Base-by-base conservation (phyloP, 768 basidiomycete genomes). In the Phlegmacium glaucopus region DNA sequence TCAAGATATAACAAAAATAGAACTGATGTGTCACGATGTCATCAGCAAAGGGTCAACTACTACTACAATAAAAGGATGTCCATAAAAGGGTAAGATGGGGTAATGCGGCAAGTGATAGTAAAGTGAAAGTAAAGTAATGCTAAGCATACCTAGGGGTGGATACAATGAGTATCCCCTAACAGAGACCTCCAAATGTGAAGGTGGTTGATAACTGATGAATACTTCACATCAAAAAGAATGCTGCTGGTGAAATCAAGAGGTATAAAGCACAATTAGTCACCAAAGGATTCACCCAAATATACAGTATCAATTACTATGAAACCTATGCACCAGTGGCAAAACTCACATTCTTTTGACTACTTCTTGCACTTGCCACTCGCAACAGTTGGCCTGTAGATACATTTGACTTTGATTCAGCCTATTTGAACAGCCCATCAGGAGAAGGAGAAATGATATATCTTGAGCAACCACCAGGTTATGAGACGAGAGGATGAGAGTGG, bases 261-360 rank as follows among this genome's bases (percentile, higher is more conserved):
- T 68, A 70, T 64, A 77, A 76, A 54, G 75, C 69, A 2, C 49
- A 68, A 1, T 59, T 79, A 0, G 71, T 77, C 1, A 70, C 72
- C 0, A 53, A 68, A 42, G 70, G 77, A 0, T 74, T 67, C 57
- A 49, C 62, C 0, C 78, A 80, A 53, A 50, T 61, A 1, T 56
- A 58, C 2, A 68, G 76, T 0, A 46, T 72, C 9, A 67, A 79
- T 49, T 79, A 66, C 57, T 44, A 54, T 27, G 65, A 74, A 9
- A 73, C 68, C 0, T 71, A 59, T 42, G 55, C 67, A 1, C 71
- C 72, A 0, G 58, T 69, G 0, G 59, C 59, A 0, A 45, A 47
- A 7, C 50, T 64, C 1, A 52, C 49, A 0, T 54, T 56, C 1
- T 49, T 67, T 9, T 54, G 59, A 0, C 30, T 47, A 8, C 30